phyloP scores from a whole-genome alignment of 225 moss, liverwort and hornwort species.

The Antitrichia curtipendula region DNA sequence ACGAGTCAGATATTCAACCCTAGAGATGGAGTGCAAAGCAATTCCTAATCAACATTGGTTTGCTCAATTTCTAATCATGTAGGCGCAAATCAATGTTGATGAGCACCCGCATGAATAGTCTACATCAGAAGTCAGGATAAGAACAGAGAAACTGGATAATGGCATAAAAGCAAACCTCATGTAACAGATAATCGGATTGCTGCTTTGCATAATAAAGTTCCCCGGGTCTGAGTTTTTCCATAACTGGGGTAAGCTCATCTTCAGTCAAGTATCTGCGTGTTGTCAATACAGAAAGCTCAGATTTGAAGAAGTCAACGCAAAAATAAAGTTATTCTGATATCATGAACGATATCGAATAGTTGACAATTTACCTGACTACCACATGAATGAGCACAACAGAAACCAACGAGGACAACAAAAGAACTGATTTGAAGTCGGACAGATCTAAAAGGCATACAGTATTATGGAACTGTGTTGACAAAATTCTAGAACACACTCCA shows the following conservation, averaged over 20 bases:
- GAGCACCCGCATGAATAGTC: neutral
- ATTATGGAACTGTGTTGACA: neutral
- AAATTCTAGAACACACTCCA: neutral
- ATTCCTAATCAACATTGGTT: neutral
- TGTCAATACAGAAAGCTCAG: neutral
- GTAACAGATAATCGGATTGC: conserved; percentile 56
- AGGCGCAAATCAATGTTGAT: neutral
- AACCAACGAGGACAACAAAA: neutral
- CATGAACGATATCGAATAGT: neutral
- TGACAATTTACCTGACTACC: neutral
- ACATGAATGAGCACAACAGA: neutral
- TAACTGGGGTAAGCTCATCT: conserved; percentile 46
- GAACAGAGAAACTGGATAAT: neutral
- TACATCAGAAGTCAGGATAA: neutral
- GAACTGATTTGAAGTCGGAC: neutral
- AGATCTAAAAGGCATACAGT: neutral
- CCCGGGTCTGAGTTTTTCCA: conserved; percentile 54
- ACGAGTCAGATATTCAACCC: neutral
- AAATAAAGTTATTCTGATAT: neutral
- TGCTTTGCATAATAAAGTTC: conserved; percentile 56
- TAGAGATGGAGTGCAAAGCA: neutral
- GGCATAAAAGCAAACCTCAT: conserved; percentile 17
- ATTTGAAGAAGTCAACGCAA: neutral
- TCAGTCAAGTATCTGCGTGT: conserved; percentile 31
- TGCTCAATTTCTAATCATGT: too few relatives aligned